phyloP scores from a whole-genome alignment of 129 eudicot species.

The Arctium minus region DNA sequence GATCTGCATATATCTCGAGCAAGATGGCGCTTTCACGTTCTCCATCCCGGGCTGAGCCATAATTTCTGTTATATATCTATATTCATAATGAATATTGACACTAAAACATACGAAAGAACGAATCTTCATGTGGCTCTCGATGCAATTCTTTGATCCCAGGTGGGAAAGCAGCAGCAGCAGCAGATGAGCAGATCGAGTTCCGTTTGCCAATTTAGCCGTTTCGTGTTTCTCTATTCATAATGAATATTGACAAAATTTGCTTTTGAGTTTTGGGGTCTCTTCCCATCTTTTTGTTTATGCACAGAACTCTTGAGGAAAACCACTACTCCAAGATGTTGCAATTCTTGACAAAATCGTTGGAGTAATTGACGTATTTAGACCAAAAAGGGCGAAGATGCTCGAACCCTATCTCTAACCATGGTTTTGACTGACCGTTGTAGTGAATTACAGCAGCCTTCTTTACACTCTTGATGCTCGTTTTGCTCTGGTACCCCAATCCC shows the following conservation, averaged over 20 bases:
- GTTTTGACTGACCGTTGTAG: slow-evolving; percentile 98
- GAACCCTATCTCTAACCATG: slow-evolving; percentile 93
- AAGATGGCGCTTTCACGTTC: not conserved
- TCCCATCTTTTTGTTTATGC: not conserved
- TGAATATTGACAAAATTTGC: slow-evolving; percentile 26
- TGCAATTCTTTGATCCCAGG: slow-evolving; percentile 1
- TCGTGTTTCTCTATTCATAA: slow-evolving; percentile 16
- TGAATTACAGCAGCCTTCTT: slow-evolving; percentile 93
- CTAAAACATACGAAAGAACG: slow-evolving; percentile 13
- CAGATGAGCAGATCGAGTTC: slow-evolving; percentile 1
- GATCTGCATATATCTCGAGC: not conserved
- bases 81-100: slow-evolving; percentile 8
- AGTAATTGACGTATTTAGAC: slow-evolving; percentile 86
- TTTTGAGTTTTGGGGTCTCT: slow-evolving; percentile 8
- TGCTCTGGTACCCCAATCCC: slow-evolving; percentile 92
- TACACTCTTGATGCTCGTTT: slow-evolving; percentile 60
- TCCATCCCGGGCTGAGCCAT: not conserved
- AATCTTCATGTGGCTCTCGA: slow-evolving; percentile 11
- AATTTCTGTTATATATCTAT: slow-evolving; percentile 22
- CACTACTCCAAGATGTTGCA: slow-evolving; percentile 89
- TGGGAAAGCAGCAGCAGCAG: not conserved
- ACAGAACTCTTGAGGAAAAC: not conserved
- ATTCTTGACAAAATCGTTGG: slow-evolving; percentile 69
- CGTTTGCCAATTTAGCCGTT: slow-evolving; percentile 2
- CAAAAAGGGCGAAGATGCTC: slow-evolving; percentile 97